Evolutionary conservation across 1,139 yeast species (phyloP), one percentile per base, ranked within the genome.

Genomic region (Yamadazyma trypodendri): DNA sequence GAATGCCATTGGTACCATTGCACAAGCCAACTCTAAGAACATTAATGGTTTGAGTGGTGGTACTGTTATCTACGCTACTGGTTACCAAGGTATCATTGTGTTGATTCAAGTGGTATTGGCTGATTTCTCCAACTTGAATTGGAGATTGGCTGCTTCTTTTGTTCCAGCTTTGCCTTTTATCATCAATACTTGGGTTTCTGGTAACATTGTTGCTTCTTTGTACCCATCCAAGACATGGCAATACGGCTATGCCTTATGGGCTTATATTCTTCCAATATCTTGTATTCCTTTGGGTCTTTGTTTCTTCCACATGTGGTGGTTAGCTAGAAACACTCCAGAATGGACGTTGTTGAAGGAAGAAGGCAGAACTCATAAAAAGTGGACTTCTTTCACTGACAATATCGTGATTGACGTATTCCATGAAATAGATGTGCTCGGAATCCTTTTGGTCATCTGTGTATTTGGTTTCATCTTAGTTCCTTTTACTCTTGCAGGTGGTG

Each of bases 201-300:
- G 89, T 53, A 66, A 79, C 46, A 63, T 84, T 34, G 63, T 76
- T 17, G 49, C 35, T 24, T 50, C 50, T n/a, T 49, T 58, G 29
- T 52, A 51, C 23, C 46, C 52, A n/a, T 29, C 40, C 7, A 59
- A 65, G 55, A 45, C 60, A 2, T 84, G 94, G 94, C 70, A 76
- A 27, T 84, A 82, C 79, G 81, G 82, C 50, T 79, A 83, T 49
- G 90, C 84, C 29, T 82, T 84, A 75, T 84, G 86, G 86, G 89
- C 89, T 1, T 80, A 82, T 52, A 81, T 84, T 43, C 72, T 81
- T 64, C 90, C 92, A 20, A 65, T 82, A 24, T 56, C 77, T 5
- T 68, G 81, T 49, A 41, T 84, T 16, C 92, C 92, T 18, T 60
- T 84, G 40, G 49, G 80, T 21, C 43, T 45, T 9, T 73, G 82